Percentiles rank a stretch among this genome's conserved stretches.
These are phyloP conservation scores for Phalaenopsis equestris DNA, from an alignment of 106 monocot species.

Conservation along the genomic window DNA sequence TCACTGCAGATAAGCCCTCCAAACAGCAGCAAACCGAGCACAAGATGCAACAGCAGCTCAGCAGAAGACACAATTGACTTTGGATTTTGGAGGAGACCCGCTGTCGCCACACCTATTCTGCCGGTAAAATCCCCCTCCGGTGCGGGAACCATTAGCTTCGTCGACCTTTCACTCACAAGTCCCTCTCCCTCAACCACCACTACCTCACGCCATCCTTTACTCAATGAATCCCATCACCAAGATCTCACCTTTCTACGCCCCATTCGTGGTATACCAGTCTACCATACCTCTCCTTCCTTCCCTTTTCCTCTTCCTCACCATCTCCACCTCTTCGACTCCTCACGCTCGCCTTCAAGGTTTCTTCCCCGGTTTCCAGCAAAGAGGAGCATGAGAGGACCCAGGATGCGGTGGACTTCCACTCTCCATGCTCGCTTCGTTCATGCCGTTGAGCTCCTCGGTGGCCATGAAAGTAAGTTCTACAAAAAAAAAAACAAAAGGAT, in stretches of 20 bases:
- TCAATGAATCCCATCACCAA: slow-evolving; percentile 9
- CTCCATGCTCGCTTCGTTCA: slow-evolving; percentile 95
- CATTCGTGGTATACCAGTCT: slow-evolving; percentile 60
- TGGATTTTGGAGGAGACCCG: slow-evolving; percentile 36
- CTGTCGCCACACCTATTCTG: background rate
- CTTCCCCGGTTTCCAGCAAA: slow-evolving; percentile 56
- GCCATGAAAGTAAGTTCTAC: slow-evolving; percentile 73
- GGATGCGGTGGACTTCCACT: slow-evolving; percentile 94
- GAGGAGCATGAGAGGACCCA: slow-evolving; percentile 61
- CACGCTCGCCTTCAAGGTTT: slow-evolving; percentile 38
- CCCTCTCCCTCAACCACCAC: slow-evolving; percentile 1
- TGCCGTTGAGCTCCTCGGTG: slow-evolving; percentile 91
- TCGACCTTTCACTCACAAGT: slow-evolving; percentile 24
- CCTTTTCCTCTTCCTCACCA: slow-evolving; percentile 27
- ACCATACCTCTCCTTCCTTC: slow-evolving; percentile 26
- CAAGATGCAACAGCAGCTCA: slow-evolving; percentile 17
- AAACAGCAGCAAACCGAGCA: slow-evolving; percentile 8
- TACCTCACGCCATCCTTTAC: slow-evolving; percentile 1
- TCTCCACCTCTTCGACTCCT: slow-evolving; percentile 24
- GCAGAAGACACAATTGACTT: slow-evolving; percentile 11
- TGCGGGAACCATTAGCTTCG: background rate
- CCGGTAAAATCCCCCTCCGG: background rate
- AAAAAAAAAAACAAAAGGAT: background rate
- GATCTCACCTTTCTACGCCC: slow-evolving; percentile 25
- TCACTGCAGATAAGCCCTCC: slow-evolving; percentile 68